A percentile compares a stretch with the other conserved stretches of the same genome.
Conservation (phyloP, 805 yeast genomes). For the Candida koratica region DNA sequence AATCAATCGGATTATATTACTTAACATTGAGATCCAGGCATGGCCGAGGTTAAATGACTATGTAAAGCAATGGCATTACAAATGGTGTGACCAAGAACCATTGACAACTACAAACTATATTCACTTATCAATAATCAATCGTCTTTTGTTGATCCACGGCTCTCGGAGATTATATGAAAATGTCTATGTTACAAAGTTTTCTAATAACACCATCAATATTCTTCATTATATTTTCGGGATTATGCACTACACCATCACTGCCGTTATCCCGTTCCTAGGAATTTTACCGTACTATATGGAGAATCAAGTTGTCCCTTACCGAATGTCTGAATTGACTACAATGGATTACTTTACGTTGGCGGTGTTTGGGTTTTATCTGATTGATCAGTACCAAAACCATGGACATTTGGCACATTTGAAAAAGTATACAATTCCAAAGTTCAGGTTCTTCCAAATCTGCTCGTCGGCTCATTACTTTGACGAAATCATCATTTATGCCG, state of each 20-base stretch:
- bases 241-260: conserved; percentile 50
- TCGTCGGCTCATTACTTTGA: conserved; percentile 69
- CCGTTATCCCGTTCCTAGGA: conserved; percentile 31
- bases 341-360: conserved; percentile 28
- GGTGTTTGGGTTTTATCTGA: conserved; percentile 44
- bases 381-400: conserved; percentile 56
- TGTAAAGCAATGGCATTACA: conserved; percentile 3
- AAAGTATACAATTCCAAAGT: conserved; percentile 56
- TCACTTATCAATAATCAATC: conserved; percentile 20
- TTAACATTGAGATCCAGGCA: conserved; percentile 6
- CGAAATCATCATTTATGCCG: conserved; percentile 54
- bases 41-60: conserved; percentile 6
- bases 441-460: conserved; percentile 46
- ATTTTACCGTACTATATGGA: conserved; percentile 17
- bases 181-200: conserved; percentile 44
- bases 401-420: conserved; percentile 41
- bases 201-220: conserved; percentile 55
- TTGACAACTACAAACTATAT: conserved; percentile 12
- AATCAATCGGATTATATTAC: conserved; percentile 1
- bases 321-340: conserved; percentile 4
- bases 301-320: background rate
- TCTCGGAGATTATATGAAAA: conserved; percentile 56
- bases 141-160: conserved; percentile 44
- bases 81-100: conserved; percentile 2
- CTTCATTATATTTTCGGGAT: conserved; percentile 66